Conservation (phyloP, 371 early-diverging fungal species). For the Mucor lusitanicus region DNA sequence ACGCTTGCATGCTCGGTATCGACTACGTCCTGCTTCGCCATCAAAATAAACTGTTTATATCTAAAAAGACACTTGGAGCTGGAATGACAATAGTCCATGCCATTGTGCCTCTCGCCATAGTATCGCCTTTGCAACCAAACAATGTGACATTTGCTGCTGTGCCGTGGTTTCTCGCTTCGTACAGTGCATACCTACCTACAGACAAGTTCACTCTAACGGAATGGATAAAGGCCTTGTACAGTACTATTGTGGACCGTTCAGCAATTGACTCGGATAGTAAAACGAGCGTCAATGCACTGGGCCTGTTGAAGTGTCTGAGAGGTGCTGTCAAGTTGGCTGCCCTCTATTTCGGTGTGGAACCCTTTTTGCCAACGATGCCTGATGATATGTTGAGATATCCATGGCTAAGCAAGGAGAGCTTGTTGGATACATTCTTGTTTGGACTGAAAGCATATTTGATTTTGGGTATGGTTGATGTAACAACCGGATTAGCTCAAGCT, state of each 20-base stretch:
- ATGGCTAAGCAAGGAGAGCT: conserved; percentile 17
- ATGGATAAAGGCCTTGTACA: conserved; percentile 21
- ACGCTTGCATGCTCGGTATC: conserved; percentile 21
- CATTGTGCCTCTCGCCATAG: conserved; percentile 11
- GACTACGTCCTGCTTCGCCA: conserved; percentile 17
- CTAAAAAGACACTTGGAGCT: neutral
- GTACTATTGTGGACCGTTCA: conserved; percentile 17
- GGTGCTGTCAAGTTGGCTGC: conserved; percentile 23
- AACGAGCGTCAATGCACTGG: neutral
- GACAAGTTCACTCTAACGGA: conserved; percentile 8
- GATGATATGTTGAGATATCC: conserved; percentile 12
- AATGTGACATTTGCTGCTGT: conserved; percentile 34
- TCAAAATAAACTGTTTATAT: conserved; percentile 4
- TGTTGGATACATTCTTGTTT: conserved; percentile 20
- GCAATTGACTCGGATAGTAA: neutral
- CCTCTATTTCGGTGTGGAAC: conserved; percentile 18
- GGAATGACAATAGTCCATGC: conserved; percentile 15
- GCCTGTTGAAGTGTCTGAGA: conserved; percentile 15
- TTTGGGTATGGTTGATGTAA: conserved; percentile 16
- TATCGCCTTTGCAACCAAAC: conserved; percentile 18
- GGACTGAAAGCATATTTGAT: conserved; percentile 19
- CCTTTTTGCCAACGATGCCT: conserved; percentile 19
- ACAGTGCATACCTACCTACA: conserved; percentile 27
- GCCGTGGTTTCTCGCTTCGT: conserved; percentile 38
- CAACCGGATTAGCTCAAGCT: conserved; percentile 15